Evolutionary conservation across 352 stramenopile genomes (phyloP).

Genomic region (Pythium utonaiense): DNA sequence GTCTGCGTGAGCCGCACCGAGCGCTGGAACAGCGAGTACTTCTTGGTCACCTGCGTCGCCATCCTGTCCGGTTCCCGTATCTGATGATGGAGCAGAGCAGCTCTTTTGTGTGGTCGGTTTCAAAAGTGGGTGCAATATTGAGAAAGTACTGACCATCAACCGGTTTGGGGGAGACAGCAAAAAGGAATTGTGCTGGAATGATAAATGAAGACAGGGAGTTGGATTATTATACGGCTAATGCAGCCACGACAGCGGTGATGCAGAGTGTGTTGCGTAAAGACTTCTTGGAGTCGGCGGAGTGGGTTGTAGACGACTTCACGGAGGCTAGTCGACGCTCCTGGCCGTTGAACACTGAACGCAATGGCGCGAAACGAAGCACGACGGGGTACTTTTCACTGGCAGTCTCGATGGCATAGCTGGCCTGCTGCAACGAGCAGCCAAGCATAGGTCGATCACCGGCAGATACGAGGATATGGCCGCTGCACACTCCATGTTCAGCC

Average conservation of each 20-base stretch:
- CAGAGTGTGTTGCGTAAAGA: constrained; percentile 35
- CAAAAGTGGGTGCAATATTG: not conserved
- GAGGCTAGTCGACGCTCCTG: not conserved
- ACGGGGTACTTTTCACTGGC: constrained; percentile 23
- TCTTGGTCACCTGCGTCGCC: constrained; percentile 32
- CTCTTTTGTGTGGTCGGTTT: not conserved
- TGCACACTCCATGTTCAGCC: constrained; percentile 25
- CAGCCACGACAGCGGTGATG: constrained; percentile 35
- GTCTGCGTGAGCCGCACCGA: constrained; percentile 68
- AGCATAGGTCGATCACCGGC: constrained; percentile 34
- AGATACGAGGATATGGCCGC: constrained; percentile 38
- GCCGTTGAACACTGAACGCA: constrained; percentile 10
- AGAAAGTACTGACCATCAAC: not conserved
- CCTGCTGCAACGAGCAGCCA: constrained; percentile 34
- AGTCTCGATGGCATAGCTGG: constrained; percentile 23
- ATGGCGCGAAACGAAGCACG: constrained; percentile 29
- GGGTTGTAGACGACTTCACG: not conserved
- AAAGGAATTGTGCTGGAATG: not conserved
- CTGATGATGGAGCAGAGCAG: not conserved
- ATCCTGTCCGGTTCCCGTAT: constrained; percentile 2
- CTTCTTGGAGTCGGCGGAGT: constrained; percentile 9
- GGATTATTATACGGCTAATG: constrained; percentile 16
- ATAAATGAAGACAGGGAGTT: not conserved
- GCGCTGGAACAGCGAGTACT: constrained; percentile 79
- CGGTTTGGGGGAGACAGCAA: not conserved